These are phyloP conservation scores for Clonostachys chloroleuca DNA, from an alignment of 2,329 filamentous ascomycete genomes.

Conservation along the genomic window DNA sequence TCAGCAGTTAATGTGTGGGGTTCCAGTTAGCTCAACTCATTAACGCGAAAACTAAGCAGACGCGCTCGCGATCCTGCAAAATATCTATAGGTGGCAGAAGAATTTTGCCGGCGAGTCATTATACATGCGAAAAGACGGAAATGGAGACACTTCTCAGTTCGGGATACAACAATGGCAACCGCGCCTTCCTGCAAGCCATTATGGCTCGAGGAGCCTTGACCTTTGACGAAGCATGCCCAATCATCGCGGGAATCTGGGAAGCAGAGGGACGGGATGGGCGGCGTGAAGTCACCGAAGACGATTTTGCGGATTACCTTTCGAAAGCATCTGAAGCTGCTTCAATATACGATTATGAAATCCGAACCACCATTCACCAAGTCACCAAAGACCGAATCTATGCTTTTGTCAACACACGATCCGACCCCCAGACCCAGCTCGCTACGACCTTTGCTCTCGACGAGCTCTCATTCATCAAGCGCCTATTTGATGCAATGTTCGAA, in stretches of 20 bases:
- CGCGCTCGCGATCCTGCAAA: no score
- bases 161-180: slow-evolving; percentile 60
- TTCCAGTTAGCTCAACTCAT: no score
- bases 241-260: slow-evolving; percentile 74
- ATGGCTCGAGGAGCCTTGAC: slow-evolving; percentile 76
- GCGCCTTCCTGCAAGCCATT: slow-evolving; percentile 88
- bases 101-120: no score
- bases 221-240: slow-evolving; percentile 63
- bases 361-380: slow-evolving; percentile 66
- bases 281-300: slow-evolving; percentile 59
- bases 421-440: slow-evolving; percentile 80
- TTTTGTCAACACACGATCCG: slow-evolving; percentile 83
- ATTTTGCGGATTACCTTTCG: slow-evolving; percentile 65
- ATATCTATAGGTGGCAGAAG: no score
- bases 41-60: no score
- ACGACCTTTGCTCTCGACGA: slow-evolving; percentile 79
- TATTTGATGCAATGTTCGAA: slow-evolving; percentile 91
- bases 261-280: slow-evolving; percentile 53
- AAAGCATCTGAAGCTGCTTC: slow-evolving; percentile 69
- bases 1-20: no score
- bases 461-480: slow-evolving; percentile 81
- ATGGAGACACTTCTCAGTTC: slow-evolving; percentile 20
- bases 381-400: slow-evolving; percentile 68
- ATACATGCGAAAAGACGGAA: no score
- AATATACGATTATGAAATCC: slow-evolving; percentile 83